These are phyloP conservation scores for Phytophthora tubulina DNA, from an alignment of 352 stramenopile genomes.

Conservation along the genomic window DNA sequence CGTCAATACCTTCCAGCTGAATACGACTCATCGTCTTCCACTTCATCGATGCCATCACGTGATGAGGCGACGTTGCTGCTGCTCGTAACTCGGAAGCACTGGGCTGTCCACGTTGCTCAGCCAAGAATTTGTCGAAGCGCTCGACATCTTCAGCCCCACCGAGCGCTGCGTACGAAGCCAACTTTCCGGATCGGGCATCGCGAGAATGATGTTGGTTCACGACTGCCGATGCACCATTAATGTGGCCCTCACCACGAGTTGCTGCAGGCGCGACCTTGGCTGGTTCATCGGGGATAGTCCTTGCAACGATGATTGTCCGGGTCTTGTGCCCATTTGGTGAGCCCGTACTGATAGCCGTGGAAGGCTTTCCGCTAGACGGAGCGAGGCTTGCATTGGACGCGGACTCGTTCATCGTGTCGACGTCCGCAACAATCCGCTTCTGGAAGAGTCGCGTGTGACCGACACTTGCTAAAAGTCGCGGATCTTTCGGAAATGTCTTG, in stretches of 20 bases:
- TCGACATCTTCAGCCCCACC: conserved; percentile 65
- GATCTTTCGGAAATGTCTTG: conserved; percentile 33
- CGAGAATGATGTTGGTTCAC: conserved; percentile 33
- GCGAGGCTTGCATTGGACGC: conserved; percentile 51
- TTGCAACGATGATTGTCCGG: conserved; percentile 67
- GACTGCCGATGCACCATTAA: not conserved
- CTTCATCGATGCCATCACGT: conserved; percentile 50
- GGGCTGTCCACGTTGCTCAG: conserved; percentile 44
- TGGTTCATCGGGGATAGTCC: conserved; percentile 41
- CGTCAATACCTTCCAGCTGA: conserved; percentile 26
- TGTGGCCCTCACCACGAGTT: conserved; percentile 1
- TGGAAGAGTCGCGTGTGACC: conserved; percentile 17
- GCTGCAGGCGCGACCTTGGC: conserved; percentile 6
- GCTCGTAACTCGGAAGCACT: conserved; percentile 45
- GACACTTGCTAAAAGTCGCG: conserved; percentile 35
- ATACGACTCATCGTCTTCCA: conserved; percentile 45
- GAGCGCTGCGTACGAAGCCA: conserved; percentile 72
- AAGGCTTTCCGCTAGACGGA: conserved; percentile 44
- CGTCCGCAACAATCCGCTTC: conserved; percentile 2
- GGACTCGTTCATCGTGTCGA: conserved; percentile 51
- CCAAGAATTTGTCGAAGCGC: conserved; percentile 67
- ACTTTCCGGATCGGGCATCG: conserved; percentile 50
- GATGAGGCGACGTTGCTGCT: conserved; percentile 24
- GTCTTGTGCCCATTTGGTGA: conserved; percentile 40
- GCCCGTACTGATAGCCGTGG: conserved; percentile 40